Conservation (phyloP, 805 yeast genomes). For the Candida cerambycidarum region DNA sequence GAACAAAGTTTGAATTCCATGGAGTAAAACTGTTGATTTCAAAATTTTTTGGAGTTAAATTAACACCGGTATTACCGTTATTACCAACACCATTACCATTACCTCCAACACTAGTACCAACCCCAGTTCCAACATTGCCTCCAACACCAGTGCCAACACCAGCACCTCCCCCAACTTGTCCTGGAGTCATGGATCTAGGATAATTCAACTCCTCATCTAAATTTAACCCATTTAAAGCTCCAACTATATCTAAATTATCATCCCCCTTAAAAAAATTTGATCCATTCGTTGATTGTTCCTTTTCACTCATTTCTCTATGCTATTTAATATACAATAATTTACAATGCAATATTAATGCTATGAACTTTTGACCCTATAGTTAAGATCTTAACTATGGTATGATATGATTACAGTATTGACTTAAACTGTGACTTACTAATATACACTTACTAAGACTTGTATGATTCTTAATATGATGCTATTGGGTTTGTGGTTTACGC, state of each 20-base stretch:
- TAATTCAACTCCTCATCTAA: constrained; percentile 30
- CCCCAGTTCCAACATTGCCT: background rate
- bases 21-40: constrained; percentile 25
- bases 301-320: constrained; percentile 2
- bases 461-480: background rate
- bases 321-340: constrained; percentile 7
- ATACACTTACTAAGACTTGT: background rate
- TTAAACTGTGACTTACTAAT: no score
- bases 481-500: background rate
- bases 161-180: background rate
- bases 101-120: background rate
- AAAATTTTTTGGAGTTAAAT: constrained; percentile 14
- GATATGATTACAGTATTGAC: no score
- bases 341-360: constrained; percentile 10
- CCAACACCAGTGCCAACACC: no score
- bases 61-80: background rate
- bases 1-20: constrained; percentile 26
- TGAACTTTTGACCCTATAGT: no score
- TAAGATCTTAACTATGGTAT: background rate
- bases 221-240: constrained; percentile 47
- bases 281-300: background rate
- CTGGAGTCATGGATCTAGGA: background rate
- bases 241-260: constrained; percentile 43
- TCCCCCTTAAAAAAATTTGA: constrained; percentile 21
- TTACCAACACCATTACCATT: background rate